phyloP scores from a whole-genome alignment of 768 basidiomycete genomes.

The Plicaturopsis crispa region DNA sequence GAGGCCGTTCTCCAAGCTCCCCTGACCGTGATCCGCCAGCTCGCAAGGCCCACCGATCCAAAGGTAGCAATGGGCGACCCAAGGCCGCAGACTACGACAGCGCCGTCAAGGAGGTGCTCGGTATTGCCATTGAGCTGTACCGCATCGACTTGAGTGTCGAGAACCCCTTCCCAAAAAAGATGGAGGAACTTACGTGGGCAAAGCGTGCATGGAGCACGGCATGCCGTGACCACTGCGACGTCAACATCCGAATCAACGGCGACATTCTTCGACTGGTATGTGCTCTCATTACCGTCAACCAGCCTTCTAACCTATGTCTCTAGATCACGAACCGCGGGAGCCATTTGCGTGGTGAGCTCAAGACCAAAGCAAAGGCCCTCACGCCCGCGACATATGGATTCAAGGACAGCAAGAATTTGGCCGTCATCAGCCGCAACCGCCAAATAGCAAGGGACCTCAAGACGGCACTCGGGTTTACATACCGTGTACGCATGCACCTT shows the following conservation, averaged over 20 bases:
- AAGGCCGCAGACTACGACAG: slow-evolving; percentile 11
- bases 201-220: slow-evolving; percentile 5
- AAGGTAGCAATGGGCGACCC: slow-evolving; percentile 6
- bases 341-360: slow-evolving; percentile 15
- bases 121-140: slow-evolving; percentile 5
- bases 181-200: neutral
- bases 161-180: slow-evolving; percentile 6
- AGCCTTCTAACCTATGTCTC: too few relatives aligned
- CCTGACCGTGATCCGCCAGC: too few relatives aligned
- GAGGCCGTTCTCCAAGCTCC: too few relatives aligned
- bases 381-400: slow-evolving; percentile 9
- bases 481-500: too few relatives aligned
- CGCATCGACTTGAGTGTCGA: slow-evolving; percentile 2
- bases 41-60: too few relatives aligned
- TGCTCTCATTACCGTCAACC: too few relatives aligned
- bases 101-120: slow-evolving; percentile 4
- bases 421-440: slow-evolving; percentile 7
- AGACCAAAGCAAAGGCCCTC: slow-evolving; percentile 12
- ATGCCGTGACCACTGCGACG: neutral
- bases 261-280: neutral
- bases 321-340: slow-evolving; percentile 12
- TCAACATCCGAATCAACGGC: neutral
- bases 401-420: slow-evolving; percentile 9
- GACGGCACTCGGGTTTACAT: slow-evolving; percentile 2
- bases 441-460: slow-evolving; percentile 6